Evolutionary conservation across 192 early-diverging fungal species (phyloP).

Genomic region (Allomyces macrogynus): DNA sequence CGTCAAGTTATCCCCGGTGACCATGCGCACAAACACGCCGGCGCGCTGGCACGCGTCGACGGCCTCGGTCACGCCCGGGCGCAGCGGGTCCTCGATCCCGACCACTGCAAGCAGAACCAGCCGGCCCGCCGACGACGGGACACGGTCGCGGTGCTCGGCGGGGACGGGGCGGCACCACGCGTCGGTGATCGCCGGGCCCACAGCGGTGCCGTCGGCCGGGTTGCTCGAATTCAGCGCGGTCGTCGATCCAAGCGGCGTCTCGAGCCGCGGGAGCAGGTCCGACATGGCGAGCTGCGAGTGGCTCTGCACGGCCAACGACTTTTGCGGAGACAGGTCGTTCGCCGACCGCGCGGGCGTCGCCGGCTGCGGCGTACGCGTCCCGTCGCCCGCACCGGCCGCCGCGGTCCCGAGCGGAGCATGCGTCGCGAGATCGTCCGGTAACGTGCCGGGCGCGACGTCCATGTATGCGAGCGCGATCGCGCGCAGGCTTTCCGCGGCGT

Average conservation of each 20-base stretch:
- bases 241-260: background rate
- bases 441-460: conserved; percentile 24
- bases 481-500: conserved; percentile 61
- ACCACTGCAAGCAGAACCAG: conserved; percentile 71
- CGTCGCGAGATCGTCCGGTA: conserved; percentile 1
- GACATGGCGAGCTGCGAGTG: no score
- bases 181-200: no score
- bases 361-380: no score
- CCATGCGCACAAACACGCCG: conserved; percentile 93
- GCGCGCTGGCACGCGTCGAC: conserved; percentile 74
- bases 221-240: background rate
- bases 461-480: conserved; percentile 77
- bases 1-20: conserved; percentile 88
- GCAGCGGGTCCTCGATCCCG: conserved; percentile 92
- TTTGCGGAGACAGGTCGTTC: background rate
- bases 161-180: background rate
- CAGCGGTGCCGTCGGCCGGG: background rate
- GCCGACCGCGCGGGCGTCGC: background rate
- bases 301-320: no score
- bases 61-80: conserved; percentile 81
- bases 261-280: background rate
- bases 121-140: conserved; percentile 6
- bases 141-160: background rate
- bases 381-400: background rate
- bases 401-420: background rate